phyloP scores from a whole-genome alignment of 164 flowering plant genomes.

The Magnolia kwangsiensis region DNA sequence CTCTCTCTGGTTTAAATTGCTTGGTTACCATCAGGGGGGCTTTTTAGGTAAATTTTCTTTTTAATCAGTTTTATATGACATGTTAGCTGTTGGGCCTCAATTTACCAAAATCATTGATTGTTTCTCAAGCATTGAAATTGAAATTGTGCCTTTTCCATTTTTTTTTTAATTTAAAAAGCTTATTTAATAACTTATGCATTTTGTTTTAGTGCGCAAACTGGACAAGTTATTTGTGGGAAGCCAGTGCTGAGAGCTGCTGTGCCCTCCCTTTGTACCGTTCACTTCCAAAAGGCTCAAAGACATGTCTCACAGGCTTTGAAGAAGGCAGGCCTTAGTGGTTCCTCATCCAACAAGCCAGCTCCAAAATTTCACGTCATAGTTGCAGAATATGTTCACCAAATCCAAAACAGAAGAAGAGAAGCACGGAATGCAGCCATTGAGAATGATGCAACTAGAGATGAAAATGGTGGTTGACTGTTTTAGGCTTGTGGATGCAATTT shows the following conservation, averaged over 20 bases:
- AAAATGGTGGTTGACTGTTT: constrained; percentile 18
- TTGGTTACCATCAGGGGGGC: neutral
- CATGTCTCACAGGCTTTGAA: constrained; percentile 52
- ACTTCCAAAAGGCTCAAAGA: constrained; percentile 55
- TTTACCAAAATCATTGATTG: neutral
- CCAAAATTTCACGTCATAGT: constrained; percentile 70
- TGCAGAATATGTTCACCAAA: constrained; percentile 66
- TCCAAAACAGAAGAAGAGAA: constrained; percentile 62
- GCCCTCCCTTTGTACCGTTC: constrained; percentile 56
- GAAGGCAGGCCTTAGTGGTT: constrained; percentile 69
- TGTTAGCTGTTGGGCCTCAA: neutral
- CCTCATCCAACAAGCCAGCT: constrained; percentile 58
- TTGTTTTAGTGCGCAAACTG: constrained; percentile 43
- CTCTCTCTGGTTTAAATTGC: neutral
- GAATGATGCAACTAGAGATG: constrained; percentile 30
- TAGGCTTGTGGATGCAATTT: neutral
- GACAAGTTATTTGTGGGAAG: constrained; percentile 58
- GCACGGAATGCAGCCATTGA: constrained; percentile 19
- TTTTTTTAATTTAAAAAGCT: no score
- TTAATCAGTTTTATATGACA: neutral
- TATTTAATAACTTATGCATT: neutral
- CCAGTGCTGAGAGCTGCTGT: constrained; percentile 56
- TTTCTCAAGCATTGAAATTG: neutral
- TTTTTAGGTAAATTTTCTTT: neutral
- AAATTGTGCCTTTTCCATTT: neutral